Evolutionary conservation across 2,329 filamentous ascomycete species (phyloP).

Genomic region (Phoma sp.): DNA sequence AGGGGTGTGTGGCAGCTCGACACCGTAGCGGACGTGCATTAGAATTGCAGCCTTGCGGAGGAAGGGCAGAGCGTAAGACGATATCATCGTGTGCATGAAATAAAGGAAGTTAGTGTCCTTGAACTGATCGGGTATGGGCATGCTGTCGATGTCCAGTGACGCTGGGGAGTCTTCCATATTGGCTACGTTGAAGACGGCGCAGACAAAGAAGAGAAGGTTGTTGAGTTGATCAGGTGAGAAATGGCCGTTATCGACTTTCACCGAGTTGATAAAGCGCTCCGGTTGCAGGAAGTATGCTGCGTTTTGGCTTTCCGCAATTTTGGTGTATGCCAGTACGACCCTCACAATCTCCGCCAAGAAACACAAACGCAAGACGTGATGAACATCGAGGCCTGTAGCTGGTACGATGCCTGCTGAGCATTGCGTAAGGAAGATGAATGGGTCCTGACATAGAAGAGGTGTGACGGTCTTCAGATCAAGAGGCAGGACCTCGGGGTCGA

Average conservation of each 20-base stretch:
- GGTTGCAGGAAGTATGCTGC: conserved; percentile 20
- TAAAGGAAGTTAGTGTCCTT: conserved; percentile 43
- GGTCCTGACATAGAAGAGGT: conserved; percentile 72
- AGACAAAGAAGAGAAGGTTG: conserved; percentile 42
- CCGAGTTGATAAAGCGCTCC: conserved; percentile 36
- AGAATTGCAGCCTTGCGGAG: conserved; percentile 85
- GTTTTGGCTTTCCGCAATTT: conserved; percentile 17
- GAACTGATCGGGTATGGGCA: conserved; percentile 32
- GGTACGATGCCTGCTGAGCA: conserved; percentile 74
- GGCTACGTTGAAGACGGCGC: conserved; percentile 40
- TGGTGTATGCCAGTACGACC: conserved; percentile 66
- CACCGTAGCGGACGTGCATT: conserved; percentile 85
- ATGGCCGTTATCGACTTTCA: conserved; percentile 31
- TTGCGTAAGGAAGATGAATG: conserved; percentile 83
- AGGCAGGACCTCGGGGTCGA: conserved; percentile 43
- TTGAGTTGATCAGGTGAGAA: conserved; percentile 39
- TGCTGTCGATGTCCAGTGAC: conserved; percentile 34
- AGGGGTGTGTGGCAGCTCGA: conserved; percentile 79
- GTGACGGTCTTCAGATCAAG: conserved; percentile 54
- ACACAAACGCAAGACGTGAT: conserved; percentile 82
- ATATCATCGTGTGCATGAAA: conserved; percentile 58
- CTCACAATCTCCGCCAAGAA: conserved; percentile 92
- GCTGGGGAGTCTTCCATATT: conserved; percentile 33
- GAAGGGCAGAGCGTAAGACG: conserved; percentile 88
- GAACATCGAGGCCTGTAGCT: conserved; percentile 74